Percentiles rank a stretch among this genome's conserved stretches.
These are phyloP conservation scores for Hypoxylon subgilvum DNA, from an alignment of 495 filamentous ascomycete genomes.

Conservation along the genomic window DNA sequence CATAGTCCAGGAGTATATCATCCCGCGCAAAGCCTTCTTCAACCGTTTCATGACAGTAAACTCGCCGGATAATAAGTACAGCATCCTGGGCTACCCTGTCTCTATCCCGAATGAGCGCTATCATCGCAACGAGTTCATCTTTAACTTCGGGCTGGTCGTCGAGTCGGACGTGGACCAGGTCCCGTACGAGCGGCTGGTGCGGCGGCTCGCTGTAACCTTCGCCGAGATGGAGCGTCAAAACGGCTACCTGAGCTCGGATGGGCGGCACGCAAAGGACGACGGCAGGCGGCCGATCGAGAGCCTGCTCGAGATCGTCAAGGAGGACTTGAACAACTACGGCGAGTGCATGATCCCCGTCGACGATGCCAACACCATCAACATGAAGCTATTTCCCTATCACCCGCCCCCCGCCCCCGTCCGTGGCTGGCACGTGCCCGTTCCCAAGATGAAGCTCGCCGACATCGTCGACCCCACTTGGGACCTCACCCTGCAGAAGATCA, in stretches of 20 bases:
- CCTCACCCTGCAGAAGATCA: conserved; percentile 81
- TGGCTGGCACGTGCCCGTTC: conserved; percentile 88
- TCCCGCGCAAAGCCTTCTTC: conserved; percentile 90
- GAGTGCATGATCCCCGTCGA: conserved; percentile 98
- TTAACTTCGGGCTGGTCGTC: conserved; percentile 92
- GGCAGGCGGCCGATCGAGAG: conserved; percentile 72
- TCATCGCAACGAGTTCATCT: conserved; percentile 93
- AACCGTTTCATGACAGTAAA: conserved; percentile 82
- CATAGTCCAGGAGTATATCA: conserved; percentile 84
- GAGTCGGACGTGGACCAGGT: conserved; percentile 65
- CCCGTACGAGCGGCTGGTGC: conserved; percentile 79
- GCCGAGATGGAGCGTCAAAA: conserved; percentile 86
- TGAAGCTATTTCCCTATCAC: conserved; percentile 90
- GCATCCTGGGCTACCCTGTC: conserved; percentile 86
- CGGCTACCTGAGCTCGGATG: conserved; percentile 71
- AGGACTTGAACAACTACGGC: conserved; percentile 95
- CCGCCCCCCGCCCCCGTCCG: conserved; percentile 76
- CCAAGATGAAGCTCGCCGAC: conserved; percentile 75
- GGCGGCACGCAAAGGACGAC: conserved; percentile 40
- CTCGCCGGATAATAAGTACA: conserved; percentile 71
- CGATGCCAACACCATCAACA: conserved; percentile 91
- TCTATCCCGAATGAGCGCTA: conserved; percentile 79
- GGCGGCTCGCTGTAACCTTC: conserved; percentile 83
- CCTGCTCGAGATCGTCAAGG: conserved; percentile 87
- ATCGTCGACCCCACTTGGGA: conserved; percentile 88